Evolutionary conservation across 192 early-diverging fungal genomes (phyloP), one percentile per base, ranked within the genome.

Genomic region (Coemansia sp.): DNA sequence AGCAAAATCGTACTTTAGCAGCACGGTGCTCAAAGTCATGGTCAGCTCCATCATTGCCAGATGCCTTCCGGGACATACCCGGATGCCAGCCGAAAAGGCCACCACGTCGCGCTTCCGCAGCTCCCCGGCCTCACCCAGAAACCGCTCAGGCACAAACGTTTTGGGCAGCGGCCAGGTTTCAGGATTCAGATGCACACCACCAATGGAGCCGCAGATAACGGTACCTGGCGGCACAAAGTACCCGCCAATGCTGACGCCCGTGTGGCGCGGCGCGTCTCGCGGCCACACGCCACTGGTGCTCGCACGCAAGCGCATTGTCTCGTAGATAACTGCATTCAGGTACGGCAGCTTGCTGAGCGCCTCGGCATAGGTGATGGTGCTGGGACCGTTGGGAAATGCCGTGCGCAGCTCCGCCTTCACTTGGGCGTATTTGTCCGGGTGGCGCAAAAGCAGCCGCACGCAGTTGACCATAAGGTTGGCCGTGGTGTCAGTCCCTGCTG

Each of bases 21-120:
- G n/a, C 1, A 72, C 18, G 0, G 53, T 60, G 16, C 44, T 40
- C 60, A 78, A 14, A 11, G 53, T 41, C 28, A 60, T 40, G 3
- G 36, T 26, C 28, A 71, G 21, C 46, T 64, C 62, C 56, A 62
- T 32, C 62, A 64, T 49, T n/a, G 62, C 69, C 56, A 71, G 31
- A 40, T 64, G 57, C 14, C 69, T 39, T 3, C 69, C 69, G 11
- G 57, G 56, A 20, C 69, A 71, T 3, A 71, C 49, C 11, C 69
- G 56, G 0, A 54, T 48, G 31, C 69, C 69, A 2, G 62, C 18
- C 5, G 57, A 60, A 28, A 71, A 71, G 15, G 42, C 40, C 2
- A 71, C 48, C 8, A 71, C 57, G 15, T 60, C 38, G 4, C 41
- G 36, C 4, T 46, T 64, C 11, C 69, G 52, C 5, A 41, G 57